Evolutionary conservation across 2,329 filamentous ascomycete genomes (phyloP).

Genomic region (Phyllosticta citrichinensis): DNA sequence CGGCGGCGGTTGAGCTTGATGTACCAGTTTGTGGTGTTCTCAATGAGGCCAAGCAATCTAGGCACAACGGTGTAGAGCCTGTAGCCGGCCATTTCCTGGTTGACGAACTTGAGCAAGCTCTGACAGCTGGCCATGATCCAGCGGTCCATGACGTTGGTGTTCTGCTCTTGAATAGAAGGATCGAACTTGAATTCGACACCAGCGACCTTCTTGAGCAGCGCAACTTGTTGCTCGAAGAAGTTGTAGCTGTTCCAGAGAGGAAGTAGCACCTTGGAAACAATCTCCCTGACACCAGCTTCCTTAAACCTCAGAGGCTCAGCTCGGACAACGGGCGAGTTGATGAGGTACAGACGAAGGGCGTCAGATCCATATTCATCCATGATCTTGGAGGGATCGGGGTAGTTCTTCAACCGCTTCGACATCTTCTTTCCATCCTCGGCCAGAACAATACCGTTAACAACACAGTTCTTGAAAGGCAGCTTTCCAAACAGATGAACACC

Average conservation of each 20-base stretch:
- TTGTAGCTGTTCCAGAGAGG: conserved; percentile 96
- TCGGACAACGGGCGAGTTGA: conserved; percentile 90
- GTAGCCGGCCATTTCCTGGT: conserved; percentile 78
- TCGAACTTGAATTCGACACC: conserved; percentile 70
- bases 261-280: conserved; percentile 81
- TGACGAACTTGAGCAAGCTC: conserved; percentile 81
- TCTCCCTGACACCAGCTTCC: conserved; percentile 85
- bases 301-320: conserved; percentile 88
- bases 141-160: conserved; percentile 87
- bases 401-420: conserved; percentile 95
- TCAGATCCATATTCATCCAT: conserved; percentile 87
- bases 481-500: conserved; percentile 79
- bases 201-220: conserved; percentile 76
- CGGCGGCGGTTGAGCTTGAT: conserved; percentile 89
- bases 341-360: conserved; percentile 86
- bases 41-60: conserved; percentile 69
- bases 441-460: conserved; percentile 91
- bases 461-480: conserved; percentile 86
- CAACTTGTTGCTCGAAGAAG: conserved; percentile 85
- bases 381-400: conserved; percentile 74
- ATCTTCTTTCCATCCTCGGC: conserved; percentile 97
- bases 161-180: conserved; percentile 61
- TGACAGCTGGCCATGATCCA: conserved; percentile 94
- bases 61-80: conserved; percentile 78
- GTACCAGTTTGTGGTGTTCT: conserved; percentile 98